Evolutionary conservation across 768 basidiomycete species (phyloP), one percentile per base, ranked within the genome.

Genomic region (Boletus insuetus): DNA sequence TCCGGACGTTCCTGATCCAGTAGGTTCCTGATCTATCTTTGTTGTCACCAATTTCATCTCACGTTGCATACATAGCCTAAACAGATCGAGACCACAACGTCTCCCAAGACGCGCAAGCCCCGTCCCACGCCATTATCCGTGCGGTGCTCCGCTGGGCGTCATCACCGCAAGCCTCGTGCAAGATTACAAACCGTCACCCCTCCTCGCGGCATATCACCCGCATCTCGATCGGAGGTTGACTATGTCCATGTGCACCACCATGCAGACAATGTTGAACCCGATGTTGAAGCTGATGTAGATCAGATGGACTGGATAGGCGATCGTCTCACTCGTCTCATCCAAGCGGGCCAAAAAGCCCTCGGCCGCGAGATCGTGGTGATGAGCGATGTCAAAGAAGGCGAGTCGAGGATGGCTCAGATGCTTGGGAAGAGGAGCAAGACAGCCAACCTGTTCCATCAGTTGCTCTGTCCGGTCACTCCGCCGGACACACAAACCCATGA

Each of bases 361-460:
- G 82, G 80, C 14, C 75, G 80, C 19, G 89, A 93, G 65, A 78
- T 94, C 16, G 91, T 93, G 11, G 82, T 91, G 6, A 82, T 85
- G 80, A 84, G 83, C 57, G 89, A 91, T 45, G 76, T 77, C 6
- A 76, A 84, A 52, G 87, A 89, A 60, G 89, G 91, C 54, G 85
- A 85, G 80, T 84, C 5, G 91, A 91, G 91, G 89, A 91, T 63
- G 90, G 87, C 2, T 78, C 76, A 7, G 88, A 82, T 9, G 78
- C 75, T 3, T 93, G 91, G 90, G 85, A 86, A 50, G 86, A 87
- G 50, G 86, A 87, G 41, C 78, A 48, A 17, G 58, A 57, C 6
- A 26, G 24, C 6, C 50, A 12, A 20, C 29, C 14, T 5, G 14
- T 39, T 24, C 42, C 41, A 24, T 39, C 50, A 14, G 17, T 12